Evolutionary conservation across 2,329 filamentous ascomycete species (phyloP), one percentile per base, ranked within the genome.

Genomic region (Cryoendolithus antarcticus): DNA sequence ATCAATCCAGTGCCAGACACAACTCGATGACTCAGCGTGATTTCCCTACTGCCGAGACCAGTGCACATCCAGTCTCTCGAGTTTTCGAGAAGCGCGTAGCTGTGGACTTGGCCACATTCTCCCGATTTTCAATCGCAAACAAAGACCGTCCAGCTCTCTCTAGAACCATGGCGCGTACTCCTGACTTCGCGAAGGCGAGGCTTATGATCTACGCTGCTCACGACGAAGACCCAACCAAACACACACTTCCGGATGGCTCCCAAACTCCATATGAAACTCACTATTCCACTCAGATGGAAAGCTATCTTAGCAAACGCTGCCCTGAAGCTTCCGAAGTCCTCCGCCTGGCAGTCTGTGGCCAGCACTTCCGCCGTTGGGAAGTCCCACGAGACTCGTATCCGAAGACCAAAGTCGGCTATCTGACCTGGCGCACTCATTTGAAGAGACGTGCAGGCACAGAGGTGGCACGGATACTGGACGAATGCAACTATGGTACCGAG

Each of bases 361-460:
- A 93, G 59, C 86, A 93, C 60, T 83, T 93, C 52, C 74, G 79
- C 38, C 77, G 83, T 62, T 93, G 85, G 85, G 82, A 93, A 61
- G 74, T 89, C 1, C 82, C 84, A 0, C 78, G 85, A 35, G 65
- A 67, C 47, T 73, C 69, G 30, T 89, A 83, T 60, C 82, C 85
- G 5, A 76, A 76, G 67, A 88, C 79, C 1, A 77, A 80, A 48
- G 56, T 73, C 0, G 86, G 86, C 7, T 93, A 93, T 58, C 73
- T 86, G 46, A 67, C 71, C n/a, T 93, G 86, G 86, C 74, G 86
- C 13, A 71, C 77, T 3, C 77, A 74, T 52, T 72, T 85, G 40
- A 79, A 78, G 59, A 85, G 84, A 52, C 66, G 81, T 1, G 82
- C 86, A 56, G 76, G 78, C 1, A 70, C 76, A 45, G 67, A 82